phyloP scores from a whole-genome alignment of 805 yeast species.

The Yamadazyma philogaea region DNA sequence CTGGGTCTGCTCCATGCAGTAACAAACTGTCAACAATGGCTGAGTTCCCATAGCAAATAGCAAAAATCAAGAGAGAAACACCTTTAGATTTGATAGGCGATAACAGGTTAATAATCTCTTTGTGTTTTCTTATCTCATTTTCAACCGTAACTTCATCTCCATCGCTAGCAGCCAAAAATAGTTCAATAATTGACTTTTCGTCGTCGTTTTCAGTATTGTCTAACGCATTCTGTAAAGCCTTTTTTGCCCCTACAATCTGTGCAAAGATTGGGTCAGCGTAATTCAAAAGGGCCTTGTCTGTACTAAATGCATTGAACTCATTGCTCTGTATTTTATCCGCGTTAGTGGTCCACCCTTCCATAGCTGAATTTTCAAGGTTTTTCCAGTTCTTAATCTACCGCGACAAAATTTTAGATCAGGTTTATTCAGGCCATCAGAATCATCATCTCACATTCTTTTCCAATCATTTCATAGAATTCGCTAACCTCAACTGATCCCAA shows the following conservation, averaged over 20 bases:
- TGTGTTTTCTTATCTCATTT: conserved; percentile 20
- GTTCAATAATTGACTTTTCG: conserved; percentile 18
- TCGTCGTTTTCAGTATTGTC: conserved; percentile 12
- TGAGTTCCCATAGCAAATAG: conserved; percentile 52
- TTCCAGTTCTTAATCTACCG: conserved; percentile 3
- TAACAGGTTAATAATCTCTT: conserved; percentile 20
- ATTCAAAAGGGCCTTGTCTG: conserved; percentile 13
- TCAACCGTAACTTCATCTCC: conserved; percentile 36
- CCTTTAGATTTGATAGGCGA: conserved; percentile 30
- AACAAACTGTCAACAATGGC: conserved; percentile 48
- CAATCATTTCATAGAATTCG: no score
- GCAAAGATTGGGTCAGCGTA: conserved; percentile 27
- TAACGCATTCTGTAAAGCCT: conserved; percentile 19
- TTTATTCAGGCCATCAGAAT: background rate
- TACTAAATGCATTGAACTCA: background rate
- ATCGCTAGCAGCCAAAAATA: conserved; percentile 33
- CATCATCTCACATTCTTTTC: background rate
- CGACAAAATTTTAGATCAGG: background rate
- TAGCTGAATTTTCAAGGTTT: conserved; percentile 2
- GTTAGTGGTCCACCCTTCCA: conserved; percentile 23
- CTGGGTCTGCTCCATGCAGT: conserved; percentile 45
- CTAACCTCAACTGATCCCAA: no score
- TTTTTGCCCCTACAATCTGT: conserved; percentile 26
- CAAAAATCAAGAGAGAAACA: conserved; percentile 41
- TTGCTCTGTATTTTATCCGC: conserved; percentile 1